Evolutionary conservation across 441 rosid genomes (phyloP).

Genomic region (Adansonia madagascariensis): DNA sequence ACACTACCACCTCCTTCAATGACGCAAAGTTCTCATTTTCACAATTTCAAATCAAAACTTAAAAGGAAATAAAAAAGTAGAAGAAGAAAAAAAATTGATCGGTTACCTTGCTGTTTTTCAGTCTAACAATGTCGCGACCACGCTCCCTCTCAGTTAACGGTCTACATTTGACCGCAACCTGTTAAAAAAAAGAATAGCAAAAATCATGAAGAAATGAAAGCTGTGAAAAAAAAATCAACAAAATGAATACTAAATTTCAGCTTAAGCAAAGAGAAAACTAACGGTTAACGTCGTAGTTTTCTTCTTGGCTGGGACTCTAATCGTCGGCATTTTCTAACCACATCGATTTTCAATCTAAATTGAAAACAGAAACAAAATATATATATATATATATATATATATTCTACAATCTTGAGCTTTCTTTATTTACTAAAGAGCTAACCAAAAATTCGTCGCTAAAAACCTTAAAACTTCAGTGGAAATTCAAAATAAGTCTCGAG

Average conservation of each 20-base stretch:
- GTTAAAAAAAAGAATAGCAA: conserved; percentile 14
- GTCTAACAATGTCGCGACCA: conserved; percentile 78
- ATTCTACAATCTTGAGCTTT: background rate
- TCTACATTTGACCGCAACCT: conserved; percentile 94
- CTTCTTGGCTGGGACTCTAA: conserved; percentile 73
- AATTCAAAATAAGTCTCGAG: conserved; percentile 9
- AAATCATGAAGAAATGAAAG: conserved; percentile 3
- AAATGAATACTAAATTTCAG: conserved; percentile 4
- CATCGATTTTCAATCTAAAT: conserved; percentile 24
- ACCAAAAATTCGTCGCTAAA: background rate
- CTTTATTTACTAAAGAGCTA: background rate
- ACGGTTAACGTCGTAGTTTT: conserved; percentile 79
- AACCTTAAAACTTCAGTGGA: background rate
- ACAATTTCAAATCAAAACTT: background rate
- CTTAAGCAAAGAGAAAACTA: conserved; percentile 23
- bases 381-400: no score
- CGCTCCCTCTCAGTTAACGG: conserved; percentile 62
- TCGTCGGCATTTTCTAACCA: conserved; percentile 66
- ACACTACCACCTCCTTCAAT: conserved; percentile 72
- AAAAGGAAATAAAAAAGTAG: background rate
- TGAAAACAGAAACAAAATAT: background rate
- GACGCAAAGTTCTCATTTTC: background rate
- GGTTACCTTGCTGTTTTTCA: conserved; percentile 57
- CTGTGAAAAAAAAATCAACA: conserved; percentile 1
- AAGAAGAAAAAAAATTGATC: background rate